A percentile compares a stretch with the other conserved stretches of the same genome.
These are phyloP conservation scores for Shiraia bambusicola DNA, from an alignment of 2,329 filamentous ascomycete species.

Conservation along the genomic window DNA sequence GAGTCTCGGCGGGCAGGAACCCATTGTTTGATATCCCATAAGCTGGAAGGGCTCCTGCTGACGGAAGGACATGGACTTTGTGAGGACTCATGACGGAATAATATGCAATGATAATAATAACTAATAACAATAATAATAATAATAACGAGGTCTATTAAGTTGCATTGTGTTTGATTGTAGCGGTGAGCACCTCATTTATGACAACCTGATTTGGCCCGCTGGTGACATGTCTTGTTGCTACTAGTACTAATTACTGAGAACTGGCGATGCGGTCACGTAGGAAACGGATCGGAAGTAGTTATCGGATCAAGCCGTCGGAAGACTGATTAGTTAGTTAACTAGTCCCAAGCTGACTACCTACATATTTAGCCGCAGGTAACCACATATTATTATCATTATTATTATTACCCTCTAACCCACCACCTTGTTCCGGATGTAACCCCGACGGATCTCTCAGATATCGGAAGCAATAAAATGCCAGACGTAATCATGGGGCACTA, in stretches of 20 bases:
- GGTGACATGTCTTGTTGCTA: background rate
- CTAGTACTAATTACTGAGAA: background rate
- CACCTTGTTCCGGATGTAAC: too few relatives aligned
- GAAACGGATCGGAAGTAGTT: background rate
- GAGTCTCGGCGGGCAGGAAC: constrained; percentile 75
- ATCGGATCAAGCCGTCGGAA: constrained; percentile 1
- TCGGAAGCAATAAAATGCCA: too few relatives aligned
- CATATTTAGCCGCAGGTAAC: background rate
- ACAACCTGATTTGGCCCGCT: background rate
- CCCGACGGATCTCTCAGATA: too few relatives aligned
- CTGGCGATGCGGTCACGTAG: background rate
- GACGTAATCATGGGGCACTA: too few relatives aligned
- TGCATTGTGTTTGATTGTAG: constrained; percentile 9
- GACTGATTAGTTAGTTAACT: background rate
- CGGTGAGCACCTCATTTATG: constrained; percentile 24
- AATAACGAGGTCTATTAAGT: background rate
- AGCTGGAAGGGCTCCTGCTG: constrained; percentile 56
- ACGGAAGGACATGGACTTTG: constrained; percentile 25
- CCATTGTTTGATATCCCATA: constrained; percentile 79
- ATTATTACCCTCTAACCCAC: too few relatives aligned
- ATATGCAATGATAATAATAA: background rate
- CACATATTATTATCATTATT: too few relatives aligned
- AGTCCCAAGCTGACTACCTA: background rate
- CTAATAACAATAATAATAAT: constrained; percentile 1
- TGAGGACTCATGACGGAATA: constrained; percentile 32